Conservation (phyloP, 2,329 filamentous ascomycete species). For the Geosmithia morbida region DNA sequence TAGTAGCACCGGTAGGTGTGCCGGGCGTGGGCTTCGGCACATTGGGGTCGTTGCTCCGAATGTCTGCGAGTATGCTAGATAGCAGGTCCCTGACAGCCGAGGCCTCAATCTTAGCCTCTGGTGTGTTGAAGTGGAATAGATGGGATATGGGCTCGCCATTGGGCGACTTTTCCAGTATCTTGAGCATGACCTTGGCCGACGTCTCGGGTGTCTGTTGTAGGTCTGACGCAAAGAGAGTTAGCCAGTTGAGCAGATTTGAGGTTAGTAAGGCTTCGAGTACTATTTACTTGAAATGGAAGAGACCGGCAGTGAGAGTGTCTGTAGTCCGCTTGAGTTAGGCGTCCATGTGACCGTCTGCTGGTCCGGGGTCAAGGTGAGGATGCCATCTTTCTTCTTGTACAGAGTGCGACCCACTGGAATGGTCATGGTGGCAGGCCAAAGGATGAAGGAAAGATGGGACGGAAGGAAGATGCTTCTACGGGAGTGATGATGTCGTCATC, state of each 20-base stretch:
- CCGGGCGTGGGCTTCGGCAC: slow-evolving; percentile 27
- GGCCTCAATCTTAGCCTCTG: slow-evolving; percentile 67
- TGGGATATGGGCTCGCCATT: slow-evolving; percentile 52
- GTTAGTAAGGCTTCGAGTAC: slow-evolving; percentile 1
- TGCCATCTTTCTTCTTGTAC: slow-evolving; percentile 96
- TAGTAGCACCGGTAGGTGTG: slow-evolving; percentile 12
- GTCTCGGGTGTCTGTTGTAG: slow-evolving; percentile 87
- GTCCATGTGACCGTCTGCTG: slow-evolving; percentile 69
- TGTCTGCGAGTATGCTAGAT: slow-evolving; percentile 58
- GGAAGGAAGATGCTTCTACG: not conserved
- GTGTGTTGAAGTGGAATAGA: slow-evolving; percentile 80
- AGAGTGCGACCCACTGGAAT: slow-evolving; percentile 51
- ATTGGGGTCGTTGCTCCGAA: slow-evolving; percentile 40
- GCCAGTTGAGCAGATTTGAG: not conserved
- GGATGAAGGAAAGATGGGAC: not conserved
- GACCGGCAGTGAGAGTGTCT: slow-evolving; percentile 56
- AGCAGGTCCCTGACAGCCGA: slow-evolving; percentile 73
- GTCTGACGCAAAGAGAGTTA: slow-evolving; percentile 33
- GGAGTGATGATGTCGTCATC: not conserved
- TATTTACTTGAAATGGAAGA: slow-evolving; percentile 63
- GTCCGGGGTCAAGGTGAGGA: slow-evolving; percentile 61
- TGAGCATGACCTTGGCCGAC: slow-evolving; percentile 85
- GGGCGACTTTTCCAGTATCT: slow-evolving; percentile 64
- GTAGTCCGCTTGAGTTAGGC: slow-evolving; percentile 48
- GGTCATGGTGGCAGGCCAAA: slow-evolving; percentile 26